Base-by-base conservation (phyloP, 805 yeast genomes). In the Soucietia sequanensis region DNA sequence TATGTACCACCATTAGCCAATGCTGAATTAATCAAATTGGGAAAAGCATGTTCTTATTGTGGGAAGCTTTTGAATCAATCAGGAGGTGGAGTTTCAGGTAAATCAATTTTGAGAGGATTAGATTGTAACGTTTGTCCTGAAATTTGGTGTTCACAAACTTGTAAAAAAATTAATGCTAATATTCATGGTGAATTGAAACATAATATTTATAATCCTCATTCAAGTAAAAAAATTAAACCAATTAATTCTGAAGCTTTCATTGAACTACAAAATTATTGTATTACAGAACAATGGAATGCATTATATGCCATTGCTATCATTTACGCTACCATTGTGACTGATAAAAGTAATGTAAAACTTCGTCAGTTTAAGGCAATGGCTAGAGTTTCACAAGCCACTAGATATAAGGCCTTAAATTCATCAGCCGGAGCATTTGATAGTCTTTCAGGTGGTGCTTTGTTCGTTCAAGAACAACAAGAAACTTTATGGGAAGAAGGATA, bases 31-130 rank as follows among this genome's bases (percentile, higher is more conserved):
- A 75, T 84, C 46, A 65, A 72, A 29, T 52, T 57, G 14, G 85
- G 89, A 0, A 76, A 75, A 46, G 84, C 86, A 3, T 86, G 95
- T 55, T 66, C 86, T 2, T 71, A 74, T 50, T 86, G 95, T 64
- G 87, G 89, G 0, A 70, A 72, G 30, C 60, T 80, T 2, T 58
- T 80, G 24, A 61, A 56, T 24, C 47, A 57, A 8, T 34, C 57
- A 1, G 42, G 52, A 2, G 50, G 54, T 13, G 46, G 53, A 6
- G 44, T 47, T 19, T 46, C 56, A 38, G 58, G 64, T 3, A 41
- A 49, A 4, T 44, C 60, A 3, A 48, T 67, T 6, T 53, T 71
- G 31, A 60, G 56, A 27, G 80, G 83, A n/a, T 61, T 81, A 31
- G 83, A 80, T 43, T 86, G 95, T 60, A 65, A 70, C 33, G 68